Evolutionary conservation across 73 alveolate species (phyloP).

Genomic region (Tetrahymena borealis): DNA sequence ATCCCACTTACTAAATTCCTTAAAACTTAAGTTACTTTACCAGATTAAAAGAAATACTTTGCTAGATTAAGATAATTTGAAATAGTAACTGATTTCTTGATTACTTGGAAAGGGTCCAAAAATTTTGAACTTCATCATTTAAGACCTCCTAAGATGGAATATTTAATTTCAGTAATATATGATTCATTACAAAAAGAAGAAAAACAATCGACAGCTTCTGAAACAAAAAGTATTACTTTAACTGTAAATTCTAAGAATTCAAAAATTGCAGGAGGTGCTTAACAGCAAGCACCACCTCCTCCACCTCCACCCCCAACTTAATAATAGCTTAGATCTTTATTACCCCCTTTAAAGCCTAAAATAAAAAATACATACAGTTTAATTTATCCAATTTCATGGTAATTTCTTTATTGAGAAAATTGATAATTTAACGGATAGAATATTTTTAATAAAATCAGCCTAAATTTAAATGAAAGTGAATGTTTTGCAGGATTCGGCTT

Average conservation of each 20-base stretch:
- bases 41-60: slow-evolving; percentile 22
- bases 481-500: slow-evolving; percentile 15
- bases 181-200: not conserved
- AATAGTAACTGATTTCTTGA: slow-evolving; percentile 10
- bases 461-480: not conserved
- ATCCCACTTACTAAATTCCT: slow-evolving; percentile 11
- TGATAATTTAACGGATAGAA: not conserved
- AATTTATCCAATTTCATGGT: not conserved
- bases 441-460: not conserved
- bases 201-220: not conserved
- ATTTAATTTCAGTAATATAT: not conserved
- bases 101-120: slow-evolving; percentile 27
- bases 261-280: not conserved
- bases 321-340: not conserved
- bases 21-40: not conserved
- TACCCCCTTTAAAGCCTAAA: not conserved
- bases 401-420: not conserved
- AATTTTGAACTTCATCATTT: slow-evolving; percentile 28
- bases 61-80: slow-evolving; percentile 6
- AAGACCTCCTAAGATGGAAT: slow-evolving; percentile 10
- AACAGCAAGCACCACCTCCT: not conserved
- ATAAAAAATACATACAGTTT: not conserved
- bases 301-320: not conserved
- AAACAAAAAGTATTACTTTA: not conserved
- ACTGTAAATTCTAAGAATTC: not conserved